These are phyloP conservation scores for Silene conica DNA, from an alignment of 148 eudicot genomes.

Conservation along the genomic window DNA sequence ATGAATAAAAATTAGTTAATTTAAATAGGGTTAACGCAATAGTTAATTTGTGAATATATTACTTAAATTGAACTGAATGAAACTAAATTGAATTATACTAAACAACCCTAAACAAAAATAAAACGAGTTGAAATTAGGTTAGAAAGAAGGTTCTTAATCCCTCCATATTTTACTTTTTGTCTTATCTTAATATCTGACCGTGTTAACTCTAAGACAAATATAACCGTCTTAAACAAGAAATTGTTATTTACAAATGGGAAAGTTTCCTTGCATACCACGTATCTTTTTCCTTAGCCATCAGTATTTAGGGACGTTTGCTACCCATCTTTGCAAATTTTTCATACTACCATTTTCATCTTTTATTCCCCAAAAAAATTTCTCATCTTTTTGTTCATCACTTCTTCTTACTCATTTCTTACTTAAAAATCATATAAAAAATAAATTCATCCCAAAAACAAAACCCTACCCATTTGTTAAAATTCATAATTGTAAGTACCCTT, in stretches of 20 bases:
- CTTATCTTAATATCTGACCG: too few species aligned
- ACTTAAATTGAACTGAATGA: too few species aligned
- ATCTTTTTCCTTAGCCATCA: constrained; percentile 19
- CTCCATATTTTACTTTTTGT: too few species aligned
- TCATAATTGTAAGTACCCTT: constrained; percentile 18
- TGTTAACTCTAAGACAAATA: too few species aligned
- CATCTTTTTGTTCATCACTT: not conserved
- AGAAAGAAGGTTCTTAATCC: too few species aligned
- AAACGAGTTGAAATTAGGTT: too few species aligned
- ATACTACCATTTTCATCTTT: constrained; percentile 23
- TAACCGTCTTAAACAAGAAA: too few species aligned
- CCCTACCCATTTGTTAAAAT: constrained; percentile 1
- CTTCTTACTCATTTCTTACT: not conserved
- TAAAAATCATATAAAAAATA: not conserved
- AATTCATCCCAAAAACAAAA: not conserved
- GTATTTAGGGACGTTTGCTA: constrained; percentile 25
- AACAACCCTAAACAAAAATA: too few species aligned
- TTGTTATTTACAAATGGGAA: constrained; percentile 4
- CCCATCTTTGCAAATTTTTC: constrained; percentile 22
- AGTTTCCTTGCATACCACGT: constrained; percentile 34
- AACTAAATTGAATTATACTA: too few species aligned
- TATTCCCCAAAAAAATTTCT: constrained; percentile 1
- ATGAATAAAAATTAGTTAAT: too few species aligned
- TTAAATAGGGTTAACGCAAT: too few species aligned
- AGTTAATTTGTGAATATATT: too few species aligned